Conservation (phyloP, 2,329 filamentous ascomycete genomes). For the Epichloe amarillans region DNA sequence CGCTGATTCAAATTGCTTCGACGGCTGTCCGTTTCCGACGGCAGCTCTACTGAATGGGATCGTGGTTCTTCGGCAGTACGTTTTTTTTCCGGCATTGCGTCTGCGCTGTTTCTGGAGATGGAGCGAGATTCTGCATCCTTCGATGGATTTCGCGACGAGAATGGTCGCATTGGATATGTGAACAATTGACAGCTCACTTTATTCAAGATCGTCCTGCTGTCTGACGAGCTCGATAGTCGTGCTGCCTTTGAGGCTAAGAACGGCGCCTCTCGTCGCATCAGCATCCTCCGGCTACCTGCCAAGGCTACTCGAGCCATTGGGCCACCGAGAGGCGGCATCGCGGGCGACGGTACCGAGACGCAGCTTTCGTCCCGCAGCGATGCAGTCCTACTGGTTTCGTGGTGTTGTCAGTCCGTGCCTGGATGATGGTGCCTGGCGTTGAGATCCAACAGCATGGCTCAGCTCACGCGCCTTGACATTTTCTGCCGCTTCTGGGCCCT, state of each 20-base stretch:
- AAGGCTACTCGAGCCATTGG: conserved; percentile 17
- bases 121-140: conserved; percentile 4
- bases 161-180: conserved; percentile 10
- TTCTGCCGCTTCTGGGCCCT: conserved; percentile 1
- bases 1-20: conserved; percentile 20
- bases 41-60: conserved; percentile 13
- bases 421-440: not conserved
- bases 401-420: not conserved
- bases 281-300: conserved; percentile 15
- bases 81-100: not conserved
- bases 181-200: not conserved
- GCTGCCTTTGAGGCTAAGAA: not conserved
- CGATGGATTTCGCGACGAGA: conserved; percentile 15
- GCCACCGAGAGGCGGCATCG: conserved; percentile 24
- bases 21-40: conserved; percentile 20
- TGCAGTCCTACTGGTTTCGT: not conserved
- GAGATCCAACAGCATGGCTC: not conserved
- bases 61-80: not conserved
- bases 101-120: not conserved
- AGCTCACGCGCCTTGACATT: not conserved
- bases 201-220: conserved; percentile 1
- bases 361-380: not conserved
- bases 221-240: not conserved
- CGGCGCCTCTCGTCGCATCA: conserved; percentile 7
- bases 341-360: conserved; percentile 1